Conservation (phyloP, 495 filamentous ascomycete genomes). For the Aspergillus coremiiformis region DNA sequence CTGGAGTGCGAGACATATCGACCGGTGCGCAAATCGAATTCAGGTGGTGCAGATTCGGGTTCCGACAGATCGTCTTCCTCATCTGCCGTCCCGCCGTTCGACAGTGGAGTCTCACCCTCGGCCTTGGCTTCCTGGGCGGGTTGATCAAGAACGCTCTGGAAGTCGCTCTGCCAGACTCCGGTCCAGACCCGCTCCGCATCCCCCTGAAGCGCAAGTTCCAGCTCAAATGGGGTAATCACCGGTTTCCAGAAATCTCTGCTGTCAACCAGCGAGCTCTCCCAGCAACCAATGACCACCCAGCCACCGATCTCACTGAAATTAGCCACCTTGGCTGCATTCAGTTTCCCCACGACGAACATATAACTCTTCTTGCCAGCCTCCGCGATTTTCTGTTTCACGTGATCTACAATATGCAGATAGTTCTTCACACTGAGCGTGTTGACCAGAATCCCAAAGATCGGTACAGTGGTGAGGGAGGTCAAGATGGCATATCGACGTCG, state of each 20-base stretch:
- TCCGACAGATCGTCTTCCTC: constrained; percentile 47
- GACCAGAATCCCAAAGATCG: constrained; percentile 86
- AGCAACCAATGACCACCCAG: constrained; percentile 97
- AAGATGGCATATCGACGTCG: constrained; percentile 82
- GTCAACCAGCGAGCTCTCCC: constrained; percentile 88
- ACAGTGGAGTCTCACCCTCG: constrained; percentile 12
- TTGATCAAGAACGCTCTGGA: constrained; percentile 49
- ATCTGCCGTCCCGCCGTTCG: constrained; percentile 19
- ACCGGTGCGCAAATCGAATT: constrained; percentile 87
- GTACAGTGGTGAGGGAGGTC: constrained; percentile 68
- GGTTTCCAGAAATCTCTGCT: constrained; percentile 79
- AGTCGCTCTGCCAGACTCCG: constrained; percentile 69
- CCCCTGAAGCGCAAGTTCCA: constrained; percentile 61
- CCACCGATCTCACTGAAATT: constrained; percentile 93
- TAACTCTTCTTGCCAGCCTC: constrained; percentile 86
- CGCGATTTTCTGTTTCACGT: constrained; percentile 60
- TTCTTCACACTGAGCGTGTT: constrained; percentile 90
- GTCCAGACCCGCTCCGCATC: constrained; percentile 70
- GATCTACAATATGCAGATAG: constrained; percentile 72
- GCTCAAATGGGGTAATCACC: constrained; percentile 87
- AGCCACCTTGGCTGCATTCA: constrained; percentile 91
- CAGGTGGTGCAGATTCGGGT: constrained; percentile 67
- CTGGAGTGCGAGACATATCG: constrained; percentile 74
- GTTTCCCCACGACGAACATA: constrained; percentile 90
- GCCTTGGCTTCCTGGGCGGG: constrained; percentile 17